A percentile compares a stretch with the other conserved stretches of the same genome.
Conservation (phyloP, 1,284 basidiomycete species). For the Phaffia rhodozyma region DNA sequence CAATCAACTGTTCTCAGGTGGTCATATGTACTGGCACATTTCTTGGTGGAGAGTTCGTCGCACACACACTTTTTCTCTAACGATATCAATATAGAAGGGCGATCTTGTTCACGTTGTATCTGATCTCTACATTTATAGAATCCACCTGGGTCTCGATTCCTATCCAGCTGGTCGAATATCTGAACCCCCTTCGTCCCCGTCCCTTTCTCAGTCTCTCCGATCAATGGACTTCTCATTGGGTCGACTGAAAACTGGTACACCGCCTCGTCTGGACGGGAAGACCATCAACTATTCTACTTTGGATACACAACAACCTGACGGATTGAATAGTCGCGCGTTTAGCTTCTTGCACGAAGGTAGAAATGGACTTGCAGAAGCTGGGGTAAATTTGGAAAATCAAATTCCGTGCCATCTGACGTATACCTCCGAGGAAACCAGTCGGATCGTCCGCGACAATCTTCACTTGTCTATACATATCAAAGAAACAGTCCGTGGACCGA, state of each 20-base stretch:
- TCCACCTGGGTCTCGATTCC: slow-evolving; percentile 68
- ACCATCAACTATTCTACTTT: slow-evolving; percentile 58
- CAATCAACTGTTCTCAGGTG: slow-evolving; percentile 62
- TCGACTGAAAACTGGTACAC: slow-evolving; percentile 79
- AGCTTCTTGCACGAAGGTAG: slow-evolving; percentile 17
- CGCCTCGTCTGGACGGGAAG: slow-evolving; percentile 57
- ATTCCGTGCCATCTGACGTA: slow-evolving; percentile 58
- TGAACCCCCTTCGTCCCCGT: slow-evolving; percentile 53
- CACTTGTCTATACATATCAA: slow-evolving; percentile 70
- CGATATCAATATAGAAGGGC: neutral
- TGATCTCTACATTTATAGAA: slow-evolving; percentile 28
- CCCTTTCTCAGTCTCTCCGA: slow-evolving; percentile 60
- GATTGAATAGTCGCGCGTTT: slow-evolving; percentile 18
- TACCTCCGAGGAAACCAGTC: slow-evolving; percentile 61
- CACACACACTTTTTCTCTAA: neutral
- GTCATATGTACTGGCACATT: slow-evolving; percentile 86
- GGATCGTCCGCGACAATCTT: slow-evolving; percentile 57
- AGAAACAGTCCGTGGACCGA: slow-evolving; percentile 68
- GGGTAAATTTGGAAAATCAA: slow-evolving; percentile 46
- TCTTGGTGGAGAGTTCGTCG: slow-evolving; percentile 52
- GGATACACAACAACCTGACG: slow-evolving; percentile 42
- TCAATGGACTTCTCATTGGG: slow-evolving; percentile 66
- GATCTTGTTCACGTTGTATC: neutral
- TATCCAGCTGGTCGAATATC: slow-evolving; percentile 72
- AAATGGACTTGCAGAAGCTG: neutral